Evolutionary conservation across 2,329 filamentous ascomycete genomes (phyloP).

Genomic region (Paecilomyces variotii): DNA sequence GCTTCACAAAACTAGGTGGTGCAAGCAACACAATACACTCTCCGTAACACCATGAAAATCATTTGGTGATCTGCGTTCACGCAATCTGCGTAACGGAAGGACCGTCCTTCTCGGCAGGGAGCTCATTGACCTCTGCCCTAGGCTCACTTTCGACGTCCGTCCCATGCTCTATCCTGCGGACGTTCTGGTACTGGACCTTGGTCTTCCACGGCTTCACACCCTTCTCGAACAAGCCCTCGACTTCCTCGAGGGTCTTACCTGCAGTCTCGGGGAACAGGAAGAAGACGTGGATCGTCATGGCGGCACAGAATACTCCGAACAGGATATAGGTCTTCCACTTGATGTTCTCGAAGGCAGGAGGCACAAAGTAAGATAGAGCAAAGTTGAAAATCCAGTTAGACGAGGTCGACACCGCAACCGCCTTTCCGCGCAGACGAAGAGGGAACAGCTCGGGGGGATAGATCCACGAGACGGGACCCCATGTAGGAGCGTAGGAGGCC

Average conservation of each 20-base stretch:
- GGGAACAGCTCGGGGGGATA: slow-evolving; percentile 58
- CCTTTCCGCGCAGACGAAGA: slow-evolving; percentile 55
- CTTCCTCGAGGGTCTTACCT: slow-evolving; percentile 68
- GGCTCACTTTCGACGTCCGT: slow-evolving; percentile 1
- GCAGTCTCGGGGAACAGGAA: slow-evolving; percentile 61
- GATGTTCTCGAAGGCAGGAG: slow-evolving; percentile 49
- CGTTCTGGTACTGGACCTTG: slow-evolving; percentile 19
- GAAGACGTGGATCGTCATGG: slow-evolving; percentile 60
- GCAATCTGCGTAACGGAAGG: not conserved
- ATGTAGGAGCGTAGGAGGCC: slow-evolving; percentile 58
- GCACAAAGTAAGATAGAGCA: slow-evolving; percentile 47
- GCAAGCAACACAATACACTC: not conserved
- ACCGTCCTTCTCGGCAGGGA: not conserved
- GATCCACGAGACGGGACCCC: slow-evolving; percentile 52
- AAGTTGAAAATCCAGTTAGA: slow-evolving; percentile 59
- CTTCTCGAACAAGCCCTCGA: slow-evolving; percentile 60
- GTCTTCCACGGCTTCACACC: slow-evolving; percentile 34
- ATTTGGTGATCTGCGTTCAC: not conserved
- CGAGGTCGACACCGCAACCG: slow-evolving; percentile 52
- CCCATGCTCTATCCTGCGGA: slow-evolving; percentile 18
- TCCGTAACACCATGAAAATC: not conserved
- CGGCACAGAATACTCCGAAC: slow-evolving; percentile 64
- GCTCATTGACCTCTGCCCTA: not conserved
- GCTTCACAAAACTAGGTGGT: not conserved
- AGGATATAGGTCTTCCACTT: slow-evolving; percentile 60